Evolutionary conservation across 179 eudicot species (phyloP), one percentile per base, ranked within the genome.

Genomic region (Gypsophila paniculata): DNA sequence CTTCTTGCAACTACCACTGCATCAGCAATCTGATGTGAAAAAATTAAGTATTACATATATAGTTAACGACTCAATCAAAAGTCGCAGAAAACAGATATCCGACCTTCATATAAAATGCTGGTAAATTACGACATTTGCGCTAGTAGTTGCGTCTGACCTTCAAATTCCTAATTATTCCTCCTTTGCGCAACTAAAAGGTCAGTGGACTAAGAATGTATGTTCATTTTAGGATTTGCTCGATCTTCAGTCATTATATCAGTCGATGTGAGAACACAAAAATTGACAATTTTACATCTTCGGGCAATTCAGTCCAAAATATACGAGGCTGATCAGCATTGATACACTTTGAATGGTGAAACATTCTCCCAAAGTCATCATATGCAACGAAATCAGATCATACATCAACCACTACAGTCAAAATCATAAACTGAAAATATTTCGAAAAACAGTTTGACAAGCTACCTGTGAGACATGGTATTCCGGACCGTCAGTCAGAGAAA

Each of bases 381-480:
- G 12, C 36, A 21, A 19, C 22, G 15, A 32, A 48, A 61, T 14
- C 39, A 61, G 46, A 60, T 46, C 72, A 71, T 58, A 55, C n/a
- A 17, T 48, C 6, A 8, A 38, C 38, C 19, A 39, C 23, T 61
- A 53, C 15, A 53, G 4, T 21, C 10, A 19, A 54, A 53, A 12
- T 29, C 64, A 38, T 8, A 39, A 36, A 7, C 38, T 26, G 5
- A 34, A 11, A 18, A 57, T 6, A 44, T 19, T 59, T 11, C 48
- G 18, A 38, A 59, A 8, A 18, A 17, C 42, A 42, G 72, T 19
- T 15, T 10, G 42, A 58, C 63, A 54, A 36, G 25, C 8, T 81
- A 94, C 99, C 97, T 94, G 99, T 54, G 97, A 87, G 79, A 91
- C 85, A 77, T 94, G 99, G 80, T 88, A 94, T 78, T 91, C 99